These are phyloP conservation scores for Cicer yamashitae DNA, from an alignment of 306 rosid genomes.

Conservation along the genomic window DNA sequence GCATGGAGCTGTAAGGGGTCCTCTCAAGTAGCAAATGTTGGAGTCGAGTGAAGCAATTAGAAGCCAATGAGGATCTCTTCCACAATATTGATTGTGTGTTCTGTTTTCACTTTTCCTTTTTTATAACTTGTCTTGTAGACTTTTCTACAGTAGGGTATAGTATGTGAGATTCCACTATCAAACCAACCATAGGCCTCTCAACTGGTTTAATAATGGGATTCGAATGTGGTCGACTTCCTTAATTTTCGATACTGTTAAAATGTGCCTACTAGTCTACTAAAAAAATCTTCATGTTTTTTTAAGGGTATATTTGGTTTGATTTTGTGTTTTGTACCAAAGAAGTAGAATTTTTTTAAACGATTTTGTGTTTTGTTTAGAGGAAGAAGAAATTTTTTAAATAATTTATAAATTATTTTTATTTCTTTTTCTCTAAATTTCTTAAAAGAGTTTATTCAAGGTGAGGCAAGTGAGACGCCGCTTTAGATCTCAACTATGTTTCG, in stretches of 20 bases:
- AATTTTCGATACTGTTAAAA: neutral
- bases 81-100: neutral
- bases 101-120: constrained; percentile 39
- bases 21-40: constrained; percentile 49
- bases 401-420: too few relatives aligned
- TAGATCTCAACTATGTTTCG: too few relatives aligned
- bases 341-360: too few relatives aligned
- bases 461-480: too few relatives aligned
- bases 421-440: too few relatives aligned
- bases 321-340: too few relatives aligned
- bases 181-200: constrained; percentile 26
- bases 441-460: too few relatives aligned
- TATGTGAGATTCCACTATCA: constrained; percentile 51
- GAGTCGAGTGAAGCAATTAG: constrained; percentile 40
- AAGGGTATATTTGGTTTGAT: too few relatives aligned
- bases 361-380: too few relatives aligned
- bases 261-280: too few relatives aligned
- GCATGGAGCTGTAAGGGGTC: constrained; percentile 44
- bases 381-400: too few relatives aligned
- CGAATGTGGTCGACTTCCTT: constrained; percentile 44
- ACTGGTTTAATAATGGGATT: constrained; percentile 39
- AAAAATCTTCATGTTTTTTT: too few relatives aligned
- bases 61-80: constrained; percentile 39
- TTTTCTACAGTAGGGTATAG: constrained; percentile 42
- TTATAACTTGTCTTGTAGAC: constrained; percentile 12